These are phyloP conservation scores for Zanthoxylum bungeanum DNA, from an alignment of 345 rosid species.

Conservation along the genomic window DNA sequence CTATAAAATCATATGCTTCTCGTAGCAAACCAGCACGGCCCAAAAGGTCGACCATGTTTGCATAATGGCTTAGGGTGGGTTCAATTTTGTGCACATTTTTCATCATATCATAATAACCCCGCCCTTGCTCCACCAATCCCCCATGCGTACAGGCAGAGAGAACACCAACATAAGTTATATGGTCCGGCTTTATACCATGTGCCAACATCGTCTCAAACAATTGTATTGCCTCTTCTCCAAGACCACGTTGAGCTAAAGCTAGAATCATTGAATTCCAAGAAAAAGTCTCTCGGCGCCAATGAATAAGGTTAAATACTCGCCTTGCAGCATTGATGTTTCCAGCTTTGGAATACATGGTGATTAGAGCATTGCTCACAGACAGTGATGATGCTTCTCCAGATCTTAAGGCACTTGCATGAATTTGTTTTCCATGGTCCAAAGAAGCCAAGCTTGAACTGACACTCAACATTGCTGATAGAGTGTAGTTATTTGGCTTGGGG, in stretches of 20 bases:
- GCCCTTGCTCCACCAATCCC: conserved; percentile 72
- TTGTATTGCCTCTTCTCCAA: conserved; percentile 81
- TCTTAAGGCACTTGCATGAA: conserved; percentile 73
- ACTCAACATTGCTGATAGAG: conserved; percentile 83
- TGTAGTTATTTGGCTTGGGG: conserved; percentile 70
- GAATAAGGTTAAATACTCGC: conserved; percentile 45
- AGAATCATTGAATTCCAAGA: conserved; percentile 92
- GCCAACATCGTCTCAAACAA: conserved; percentile 69
- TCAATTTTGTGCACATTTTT: conserved; percentile 52
- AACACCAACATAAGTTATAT: conserved; percentile 83
- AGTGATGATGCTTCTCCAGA: conserved; percentile 47
- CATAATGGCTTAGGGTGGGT: conserved; percentile 78
- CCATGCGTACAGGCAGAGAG: conserved; percentile 89
- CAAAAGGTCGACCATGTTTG: conserved; percentile 81
- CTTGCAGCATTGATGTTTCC: conserved; percentile 62
- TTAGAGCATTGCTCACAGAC: conserved; percentile 76
- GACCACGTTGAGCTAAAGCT: conserved; percentile 87
- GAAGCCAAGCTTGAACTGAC: conserved; percentile 70
- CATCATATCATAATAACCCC: conserved; percentile 60
- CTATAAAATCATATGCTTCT: conserved; percentile 62
- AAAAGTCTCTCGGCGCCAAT: conserved; percentile 44
- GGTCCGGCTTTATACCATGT: conserved; percentile 70
- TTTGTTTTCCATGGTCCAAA: conserved; percentile 76
- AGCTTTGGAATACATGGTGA: conserved; percentile 79
- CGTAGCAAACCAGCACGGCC: conserved; percentile 79